Conservation (phyloP, 495 filamentous ascomycete species). For the Articulospora tetracladia region DNA sequence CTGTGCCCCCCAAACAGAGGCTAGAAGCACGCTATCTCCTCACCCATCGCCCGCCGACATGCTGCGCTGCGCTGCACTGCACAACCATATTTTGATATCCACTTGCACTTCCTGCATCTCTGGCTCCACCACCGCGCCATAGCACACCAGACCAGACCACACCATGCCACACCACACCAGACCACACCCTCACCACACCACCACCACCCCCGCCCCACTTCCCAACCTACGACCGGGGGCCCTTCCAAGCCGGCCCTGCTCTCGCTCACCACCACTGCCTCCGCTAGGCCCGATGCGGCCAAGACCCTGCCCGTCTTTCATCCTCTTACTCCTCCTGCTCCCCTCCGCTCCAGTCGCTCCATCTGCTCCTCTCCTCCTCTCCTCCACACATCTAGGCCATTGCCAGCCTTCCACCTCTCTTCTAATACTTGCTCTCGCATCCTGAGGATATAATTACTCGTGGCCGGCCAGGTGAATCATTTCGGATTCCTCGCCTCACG, state of each 20-base stretch:
- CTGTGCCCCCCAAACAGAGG: too few species aligned
- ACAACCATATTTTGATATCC: too few species aligned
- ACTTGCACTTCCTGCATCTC: too few species aligned
- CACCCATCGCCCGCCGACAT: too few species aligned
- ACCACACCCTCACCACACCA: too few species aligned
- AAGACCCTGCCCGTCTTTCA: not conserved
- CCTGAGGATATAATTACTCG: not conserved
- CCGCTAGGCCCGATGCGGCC: not conserved
- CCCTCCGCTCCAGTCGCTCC: not conserved
- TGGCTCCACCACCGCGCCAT: too few species aligned
- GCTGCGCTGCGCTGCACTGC: too few species aligned
- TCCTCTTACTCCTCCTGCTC: not conserved
- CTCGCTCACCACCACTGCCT: not conserved
- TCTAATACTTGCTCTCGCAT: not conserved
- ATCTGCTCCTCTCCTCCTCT: not conserved
- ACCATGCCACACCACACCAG: too few species aligned
- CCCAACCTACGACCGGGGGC: too few species aligned
- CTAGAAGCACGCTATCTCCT: too few species aligned
- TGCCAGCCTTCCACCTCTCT: constrained; percentile 12
- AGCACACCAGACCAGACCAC: too few species aligned
- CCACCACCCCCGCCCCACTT: not conserved
- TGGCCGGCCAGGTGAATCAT: not conserved
- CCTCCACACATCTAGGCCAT: constrained; percentile 15
- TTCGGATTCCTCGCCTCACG: not conserved
- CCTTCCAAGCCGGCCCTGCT: too few species aligned